Conservation (phyloP, 1,139 yeast genomes). For the Suhomyces bokatorum region DNA sequence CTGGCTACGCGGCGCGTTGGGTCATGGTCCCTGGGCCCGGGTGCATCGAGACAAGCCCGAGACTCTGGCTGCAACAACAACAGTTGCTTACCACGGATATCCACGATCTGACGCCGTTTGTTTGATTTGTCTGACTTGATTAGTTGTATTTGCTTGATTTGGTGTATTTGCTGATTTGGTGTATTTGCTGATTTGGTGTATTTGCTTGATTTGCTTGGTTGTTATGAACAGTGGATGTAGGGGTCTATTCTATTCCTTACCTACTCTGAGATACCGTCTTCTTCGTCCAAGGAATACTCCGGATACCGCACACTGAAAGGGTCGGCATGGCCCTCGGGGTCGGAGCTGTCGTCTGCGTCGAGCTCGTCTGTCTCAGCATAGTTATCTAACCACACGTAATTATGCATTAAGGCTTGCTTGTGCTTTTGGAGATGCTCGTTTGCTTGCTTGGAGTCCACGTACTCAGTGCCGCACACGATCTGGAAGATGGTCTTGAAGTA, state of each 20-base stretch:
- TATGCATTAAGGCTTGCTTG: slow-evolving; percentile 22
- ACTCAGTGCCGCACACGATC: slow-evolving; percentile 38
- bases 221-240: neutral
- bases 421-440: slow-evolving; percentile 26
- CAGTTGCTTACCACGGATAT: neutral
- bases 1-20: neutral
- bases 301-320: slow-evolving; percentile 30
- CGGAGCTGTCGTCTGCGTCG: neutral
- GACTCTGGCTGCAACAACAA: neutral
- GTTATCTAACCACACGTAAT: slow-evolving; percentile 51
- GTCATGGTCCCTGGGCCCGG: neutral
- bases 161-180: too few relatives aligned
- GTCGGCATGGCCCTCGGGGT: slow-evolving; percentile 17
- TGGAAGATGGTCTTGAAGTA: slow-evolving; percentile 61
- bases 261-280: slow-evolving; percentile 31
- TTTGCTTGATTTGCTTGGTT: too few relatives aligned
- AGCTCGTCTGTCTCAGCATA: slow-evolving; percentile 38
- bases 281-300: slow-evolving; percentile 21
- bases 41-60: neutral
- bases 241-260: neutral
- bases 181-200: too few relatives aligned
- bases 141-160: too few relatives aligned
- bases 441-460: slow-evolving; percentile 22
- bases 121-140: neutral
- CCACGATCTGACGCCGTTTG: neutral